Evolutionary conservation across 2,329 filamentous ascomycete species (phyloP).

Genomic region (Tolypocladium tundrense): DNA sequence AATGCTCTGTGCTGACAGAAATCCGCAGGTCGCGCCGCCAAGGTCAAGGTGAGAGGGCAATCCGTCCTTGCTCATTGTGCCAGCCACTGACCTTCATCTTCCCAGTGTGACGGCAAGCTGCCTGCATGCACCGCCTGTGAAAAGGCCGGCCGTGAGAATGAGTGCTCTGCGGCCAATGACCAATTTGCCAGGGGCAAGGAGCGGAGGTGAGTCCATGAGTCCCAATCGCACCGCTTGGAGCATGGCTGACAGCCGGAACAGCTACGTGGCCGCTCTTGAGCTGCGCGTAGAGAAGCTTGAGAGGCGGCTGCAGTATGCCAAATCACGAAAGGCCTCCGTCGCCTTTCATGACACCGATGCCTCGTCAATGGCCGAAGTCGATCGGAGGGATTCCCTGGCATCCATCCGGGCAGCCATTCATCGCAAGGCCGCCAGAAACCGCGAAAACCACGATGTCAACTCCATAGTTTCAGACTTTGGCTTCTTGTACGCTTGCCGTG

Average conservation of each 20-base stretch:
- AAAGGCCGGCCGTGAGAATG: slow-evolving; percentile 72
- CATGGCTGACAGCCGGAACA: slow-evolving; percentile 16
- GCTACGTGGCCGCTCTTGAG: slow-evolving; percentile 92
- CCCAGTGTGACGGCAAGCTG: slow-evolving; percentile 86
- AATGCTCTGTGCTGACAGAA: background rate
- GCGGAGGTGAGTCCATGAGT: slow-evolving; percentile 51
- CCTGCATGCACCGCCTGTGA: slow-evolving; percentile 94
- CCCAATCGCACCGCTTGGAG: background rate
- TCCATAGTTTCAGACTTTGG: slow-evolving; percentile 90
- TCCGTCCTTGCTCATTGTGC: background rate
- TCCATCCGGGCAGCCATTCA: slow-evolving; percentile 53
- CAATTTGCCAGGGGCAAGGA: slow-evolving; percentile 95
- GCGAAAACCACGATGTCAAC: slow-evolving; percentile 80
- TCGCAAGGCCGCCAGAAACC: slow-evolving; percentile 51
- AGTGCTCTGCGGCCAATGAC: slow-evolving; percentile 91
- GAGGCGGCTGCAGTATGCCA: slow-evolving; percentile 60
- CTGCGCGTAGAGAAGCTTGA: slow-evolving; percentile 82
- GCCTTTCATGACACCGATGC: slow-evolving; percentile 51
- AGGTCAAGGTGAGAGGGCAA: slow-evolving; percentile 62
- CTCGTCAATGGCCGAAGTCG: slow-evolving; percentile 24
- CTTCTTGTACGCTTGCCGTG: slow-evolving; percentile 52
- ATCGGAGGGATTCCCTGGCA: slow-evolving; percentile 54
- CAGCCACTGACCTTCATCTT: background rate
- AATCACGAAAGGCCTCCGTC: slow-evolving; percentile 61
- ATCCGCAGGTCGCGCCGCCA: slow-evolving; percentile 61